phyloP scores from a whole-genome alignment of 257 asterid species.

The Lantana camara region DNA sequence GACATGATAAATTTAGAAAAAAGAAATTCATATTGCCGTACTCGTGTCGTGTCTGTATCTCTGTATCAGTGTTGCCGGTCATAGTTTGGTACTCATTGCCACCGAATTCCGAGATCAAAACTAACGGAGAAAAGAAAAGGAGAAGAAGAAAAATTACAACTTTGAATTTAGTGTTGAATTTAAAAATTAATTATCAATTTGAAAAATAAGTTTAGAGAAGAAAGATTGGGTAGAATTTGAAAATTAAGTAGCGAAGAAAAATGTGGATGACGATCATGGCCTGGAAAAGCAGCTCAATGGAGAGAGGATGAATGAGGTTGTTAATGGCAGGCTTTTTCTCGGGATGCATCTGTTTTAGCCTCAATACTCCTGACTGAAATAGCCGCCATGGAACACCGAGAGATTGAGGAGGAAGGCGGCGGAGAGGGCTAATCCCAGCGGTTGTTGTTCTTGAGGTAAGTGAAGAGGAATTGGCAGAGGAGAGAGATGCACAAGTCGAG shows the following conservation, averaged over 20 bases:
- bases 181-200: no score
- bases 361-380: constrained; percentile 27
- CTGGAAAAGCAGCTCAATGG: constrained; percentile 28
- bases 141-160: not conserved
- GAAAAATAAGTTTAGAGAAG: no score
- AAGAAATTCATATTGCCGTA: no score
- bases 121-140: no score
- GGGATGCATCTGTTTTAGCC: constrained; percentile 30
- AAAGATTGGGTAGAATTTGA: no score
- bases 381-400: constrained; percentile 35
- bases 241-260: constrained; percentile 33
- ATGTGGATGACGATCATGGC: constrained; percentile 31
- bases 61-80: no score
- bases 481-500: constrained; percentile 37
- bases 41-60: no score
- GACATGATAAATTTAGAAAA: no score
- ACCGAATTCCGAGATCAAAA: no score
- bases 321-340: constrained; percentile 18
- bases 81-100: no score
- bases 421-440: constrained; percentile 35
- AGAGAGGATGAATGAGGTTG: constrained; percentile 29
- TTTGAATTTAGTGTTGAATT: no score
- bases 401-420: constrained; percentile 34
- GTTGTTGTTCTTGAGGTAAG: constrained; percentile 8
- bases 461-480: constrained; percentile 30